Percentiles rank a stretch among this genome's conserved stretches.
These are phyloP conservation scores for Naganishia sp. DNA, from an alignment of 1,284 basidiomycete species.

Conservation along the genomic window DNA sequence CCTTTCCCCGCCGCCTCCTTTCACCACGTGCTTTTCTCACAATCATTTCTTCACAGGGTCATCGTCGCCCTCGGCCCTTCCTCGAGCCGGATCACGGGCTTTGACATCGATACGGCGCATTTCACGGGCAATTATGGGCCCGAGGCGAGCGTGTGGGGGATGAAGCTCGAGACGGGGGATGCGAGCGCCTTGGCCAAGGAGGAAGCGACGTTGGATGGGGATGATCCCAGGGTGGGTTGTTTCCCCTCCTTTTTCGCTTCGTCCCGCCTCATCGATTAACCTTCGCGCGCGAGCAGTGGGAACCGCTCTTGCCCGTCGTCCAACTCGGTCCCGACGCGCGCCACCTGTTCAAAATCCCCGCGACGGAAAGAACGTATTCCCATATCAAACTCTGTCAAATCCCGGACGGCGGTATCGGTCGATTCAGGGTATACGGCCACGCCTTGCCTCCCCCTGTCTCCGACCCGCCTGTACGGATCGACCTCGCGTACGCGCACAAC, in stretches of 20 bases:
- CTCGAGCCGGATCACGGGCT: conserved; percentile 71
- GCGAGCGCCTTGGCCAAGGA: conserved; percentile 53
- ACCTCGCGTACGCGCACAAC: conserved; percentile 86
- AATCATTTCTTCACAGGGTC: conserved; percentile 61
- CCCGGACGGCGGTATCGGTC: conserved; percentile 92
- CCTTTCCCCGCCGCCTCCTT: background rate
- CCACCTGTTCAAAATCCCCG: conserved; percentile 71
- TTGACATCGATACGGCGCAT: conserved; percentile 93
- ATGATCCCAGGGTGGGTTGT: conserved; percentile 61
- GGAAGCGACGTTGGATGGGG: conserved; percentile 34
- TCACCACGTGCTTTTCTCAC: background rate
- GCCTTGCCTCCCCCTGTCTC: conserved; percentile 61
- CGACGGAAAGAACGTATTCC: conserved; percentile 62
- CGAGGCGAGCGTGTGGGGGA: conserved; percentile 69
- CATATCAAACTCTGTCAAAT: conserved; percentile 93
- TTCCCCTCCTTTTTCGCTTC: conserved; percentile 10
- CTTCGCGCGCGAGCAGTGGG: conserved; percentile 63
- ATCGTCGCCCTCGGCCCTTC: conserved; percentile 83
- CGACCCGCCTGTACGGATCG: conserved; percentile 56
- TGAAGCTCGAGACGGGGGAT: conserved; percentile 58
- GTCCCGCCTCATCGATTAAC: no score
- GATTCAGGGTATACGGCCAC: conserved; percentile 85
- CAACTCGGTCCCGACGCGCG: conserved; percentile 76
- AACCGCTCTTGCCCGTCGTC: conserved; percentile 72
- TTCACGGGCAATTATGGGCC: conserved; percentile 97